These are phyloP conservation scores for Gleditsia sinensis DNA, from an alignment of 306 rosid genomes.

Conservation along the genomic window DNA sequence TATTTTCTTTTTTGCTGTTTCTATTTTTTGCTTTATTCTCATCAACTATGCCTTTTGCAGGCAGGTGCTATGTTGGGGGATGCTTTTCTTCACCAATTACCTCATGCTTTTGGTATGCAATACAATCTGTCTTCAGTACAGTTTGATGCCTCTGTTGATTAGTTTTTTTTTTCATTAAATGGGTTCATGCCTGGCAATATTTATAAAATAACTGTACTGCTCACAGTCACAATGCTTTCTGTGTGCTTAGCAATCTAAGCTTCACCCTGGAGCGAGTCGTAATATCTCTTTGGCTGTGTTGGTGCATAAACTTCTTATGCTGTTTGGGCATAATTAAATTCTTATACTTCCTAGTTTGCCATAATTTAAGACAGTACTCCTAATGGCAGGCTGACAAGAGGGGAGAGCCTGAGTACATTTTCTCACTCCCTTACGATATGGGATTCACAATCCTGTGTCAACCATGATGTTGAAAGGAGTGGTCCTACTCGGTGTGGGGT, in stretches of 20 bases:
- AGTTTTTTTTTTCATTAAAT: background rate
- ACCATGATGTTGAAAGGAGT: background rate
- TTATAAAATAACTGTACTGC: background rate
- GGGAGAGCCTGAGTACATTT: background rate
- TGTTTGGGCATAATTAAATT: background rate
- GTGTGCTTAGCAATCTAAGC: no score
- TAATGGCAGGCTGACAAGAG: background rate
- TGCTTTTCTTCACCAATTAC: constrained; percentile 97
- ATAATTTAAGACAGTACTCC: background rate
- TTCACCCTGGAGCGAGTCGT: no score
- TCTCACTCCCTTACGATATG: background rate
- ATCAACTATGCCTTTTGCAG: constrained; percentile 49
- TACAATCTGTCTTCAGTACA: constrained; percentile 14
- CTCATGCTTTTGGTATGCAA: constrained; percentile 92
- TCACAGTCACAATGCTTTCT: background rate
- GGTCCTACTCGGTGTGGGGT: no score
- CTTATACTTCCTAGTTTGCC: constrained; percentile 11
- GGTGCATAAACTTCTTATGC: background rate
- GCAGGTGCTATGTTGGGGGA: constrained; percentile 99
- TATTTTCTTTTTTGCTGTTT: constrained; percentile 12
- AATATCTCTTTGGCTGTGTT: background rate
- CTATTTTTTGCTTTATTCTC: constrained; percentile 29
- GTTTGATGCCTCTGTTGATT: constrained; percentile 18
- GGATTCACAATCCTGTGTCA: background rate
- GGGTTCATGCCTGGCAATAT: background rate